phyloP scores from a whole-genome alignment of 306 rosid genomes.

The Trifolium pratense region DNA sequence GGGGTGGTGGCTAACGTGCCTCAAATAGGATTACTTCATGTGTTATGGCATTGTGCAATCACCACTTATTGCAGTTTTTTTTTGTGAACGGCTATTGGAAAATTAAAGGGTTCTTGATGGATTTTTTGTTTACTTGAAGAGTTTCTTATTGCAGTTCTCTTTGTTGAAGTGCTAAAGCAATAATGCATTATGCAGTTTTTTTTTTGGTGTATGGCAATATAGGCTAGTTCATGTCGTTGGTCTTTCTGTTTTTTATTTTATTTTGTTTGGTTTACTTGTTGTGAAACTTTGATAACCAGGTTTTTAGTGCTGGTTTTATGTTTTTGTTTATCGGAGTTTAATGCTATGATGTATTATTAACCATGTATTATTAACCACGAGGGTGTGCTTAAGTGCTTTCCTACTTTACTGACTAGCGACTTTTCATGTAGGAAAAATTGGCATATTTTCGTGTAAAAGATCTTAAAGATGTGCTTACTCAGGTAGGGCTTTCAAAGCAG shows the following conservation, averaged over 20 bases:
- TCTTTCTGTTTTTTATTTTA: conserved; percentile 31
- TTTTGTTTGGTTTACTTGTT: conserved; percentile 24
- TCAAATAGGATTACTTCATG: too few species aligned
- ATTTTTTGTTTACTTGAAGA: neutral
- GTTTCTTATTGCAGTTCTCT: neutral
- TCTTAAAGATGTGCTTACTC: conserved; percentile 91
- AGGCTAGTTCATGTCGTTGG: conserved; percentile 1
- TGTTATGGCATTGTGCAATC: conserved; percentile 22
- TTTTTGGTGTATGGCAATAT: conserved; percentile 3
- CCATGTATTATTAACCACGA: too few species aligned
- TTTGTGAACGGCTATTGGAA: conserved; percentile 14
- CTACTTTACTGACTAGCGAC: conserved; percentile 21
- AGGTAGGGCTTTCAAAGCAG: conserved; percentile 91
- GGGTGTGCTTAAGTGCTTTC: neutral
- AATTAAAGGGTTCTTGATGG: neutral
- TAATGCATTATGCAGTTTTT: conserved; percentile 7
- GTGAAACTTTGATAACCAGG: neutral
- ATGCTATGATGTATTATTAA: conserved; percentile 2
- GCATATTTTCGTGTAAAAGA: conserved; percentile 83
- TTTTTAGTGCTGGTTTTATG: neutral
- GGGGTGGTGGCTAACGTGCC: too few species aligned
- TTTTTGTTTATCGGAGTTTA: too few species aligned
- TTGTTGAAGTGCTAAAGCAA: neutral
- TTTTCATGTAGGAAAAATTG: conserved; percentile 70
- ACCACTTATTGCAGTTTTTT: neutral